Base-by-base conservation (phyloP, 2,329 filamentous ascomycete genomes). In the Hirsutella thompsonii region DNA sequence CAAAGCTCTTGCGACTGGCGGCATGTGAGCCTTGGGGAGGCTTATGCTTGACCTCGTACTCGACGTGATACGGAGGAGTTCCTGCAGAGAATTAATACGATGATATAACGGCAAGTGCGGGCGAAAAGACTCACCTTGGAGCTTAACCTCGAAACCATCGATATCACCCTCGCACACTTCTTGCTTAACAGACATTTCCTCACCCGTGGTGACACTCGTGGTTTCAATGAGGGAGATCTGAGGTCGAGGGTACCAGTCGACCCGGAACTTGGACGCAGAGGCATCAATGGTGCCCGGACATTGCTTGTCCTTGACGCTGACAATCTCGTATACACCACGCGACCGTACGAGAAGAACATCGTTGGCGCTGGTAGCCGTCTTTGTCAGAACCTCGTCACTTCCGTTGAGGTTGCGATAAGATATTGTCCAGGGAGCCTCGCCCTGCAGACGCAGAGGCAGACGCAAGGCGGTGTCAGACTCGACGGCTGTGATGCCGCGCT, bases 141-240 rank as follows among this genome's bases (percentile, higher is more conserved):
- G 72, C 35, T 74, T 72, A 40, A 98, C 67, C 53, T 95, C 88
- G 42, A 95, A 79, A 3, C 80, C 79, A 58, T 95, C 90, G 53
- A 94, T 83, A 46, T 96, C 90, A 23, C 90, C 90, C 64, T 98
- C 89, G 55, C 92, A 98, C 23, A 98, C 81, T 45, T 89, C 81
- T 34, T 79, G 74, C 60, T 93, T 93, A 50, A 79, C 57, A 55
- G 81, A 83, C 28, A 70, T 69, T 21, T 68, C 66, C 8, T 65
- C 67, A 14, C 68, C 66, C 10, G 50, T 44, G 14, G 66, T 66
- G 37, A 85, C 69, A 37, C 79, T 74, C 4, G 77, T 68, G n/a
- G 75, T 76, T 44, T 82, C 73, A 5, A 79, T 68, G 36, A 92
- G 58, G 13, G 71, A 72, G 34, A 93, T 70, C 46, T 77, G 69